These are phyloP conservation scores for Eremochloa ophiuroides DNA, from an alignment of 176 grass and related monocot genomes.

Conservation along the genomic window DNA sequence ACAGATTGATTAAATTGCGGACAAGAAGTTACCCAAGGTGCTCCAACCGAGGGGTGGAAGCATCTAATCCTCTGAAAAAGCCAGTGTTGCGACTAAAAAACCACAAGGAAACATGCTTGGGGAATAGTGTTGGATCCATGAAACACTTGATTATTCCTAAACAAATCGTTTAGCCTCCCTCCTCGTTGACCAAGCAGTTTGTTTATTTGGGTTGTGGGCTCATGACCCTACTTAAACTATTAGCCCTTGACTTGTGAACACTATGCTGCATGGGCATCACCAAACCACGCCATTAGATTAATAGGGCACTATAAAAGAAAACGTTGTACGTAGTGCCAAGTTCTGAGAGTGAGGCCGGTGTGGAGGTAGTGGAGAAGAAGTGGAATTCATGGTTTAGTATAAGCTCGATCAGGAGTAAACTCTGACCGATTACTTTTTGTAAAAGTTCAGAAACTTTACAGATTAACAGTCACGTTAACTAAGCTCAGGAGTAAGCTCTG, in stretches of 20 bases:
- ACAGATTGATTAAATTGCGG: slow-evolving; percentile 58
- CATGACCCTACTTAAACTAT: slow-evolving; percentile 54
- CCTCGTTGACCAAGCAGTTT: slow-evolving; percentile 51
- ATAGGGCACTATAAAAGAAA: slow-evolving; percentile 11
- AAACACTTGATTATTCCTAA: slow-evolving; percentile 42
- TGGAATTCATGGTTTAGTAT: slow-evolving; percentile 34
- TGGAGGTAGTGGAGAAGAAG: slow-evolving; percentile 49
- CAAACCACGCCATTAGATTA: slow-evolving; percentile 41
- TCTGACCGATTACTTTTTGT: slow-evolving; percentile 29
- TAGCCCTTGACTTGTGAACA: slow-evolving; percentile 68
- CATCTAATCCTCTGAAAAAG: slow-evolving; percentile 70
- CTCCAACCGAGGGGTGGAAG: slow-evolving; percentile 71
- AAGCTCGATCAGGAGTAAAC: not conserved
- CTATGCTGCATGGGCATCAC: slow-evolving; percentile 52
- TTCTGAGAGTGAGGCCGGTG: slow-evolving; percentile 24
- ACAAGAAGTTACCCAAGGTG: slow-evolving; percentile 57
- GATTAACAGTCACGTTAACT: not conserved
- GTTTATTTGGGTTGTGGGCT: slow-evolving; percentile 46
- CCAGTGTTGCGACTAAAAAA: slow-evolving; percentile 44
- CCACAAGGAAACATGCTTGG: slow-evolving; percentile 44
- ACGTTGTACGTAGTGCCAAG: slow-evolving; percentile 9
- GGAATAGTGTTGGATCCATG: slow-evolving; percentile 64
- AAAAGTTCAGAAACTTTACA: slow-evolving; percentile 10
- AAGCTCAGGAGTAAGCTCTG: slow-evolving; percentile 20
- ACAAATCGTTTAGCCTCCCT: slow-evolving; percentile 17